These are phyloP conservation scores for Salvia sclarea DNA, from an alignment of 305 asterid genomes.

Conservation along the genomic window DNA sequence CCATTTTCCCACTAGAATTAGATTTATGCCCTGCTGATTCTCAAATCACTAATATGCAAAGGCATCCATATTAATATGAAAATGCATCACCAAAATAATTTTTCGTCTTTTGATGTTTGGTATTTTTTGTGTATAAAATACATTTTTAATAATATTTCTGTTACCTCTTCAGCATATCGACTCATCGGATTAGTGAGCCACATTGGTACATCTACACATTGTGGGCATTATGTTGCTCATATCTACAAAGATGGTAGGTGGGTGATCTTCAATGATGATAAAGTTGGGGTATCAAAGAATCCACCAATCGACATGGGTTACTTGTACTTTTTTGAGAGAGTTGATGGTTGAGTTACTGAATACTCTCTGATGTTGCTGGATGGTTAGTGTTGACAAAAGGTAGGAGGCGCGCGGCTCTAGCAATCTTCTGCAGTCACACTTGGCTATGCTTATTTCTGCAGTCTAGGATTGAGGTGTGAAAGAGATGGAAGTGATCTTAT, in stretches of 20 bases:
- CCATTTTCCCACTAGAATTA: constrained; percentile 6
- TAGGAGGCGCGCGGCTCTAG: not conserved
- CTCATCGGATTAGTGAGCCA: constrained; percentile 91
- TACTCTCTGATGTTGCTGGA: constrained; percentile 2
- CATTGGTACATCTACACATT: constrained; percentile 96
- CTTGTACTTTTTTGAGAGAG: constrained; percentile 89
- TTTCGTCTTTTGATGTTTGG: not conserved
- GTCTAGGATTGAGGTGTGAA: constrained; percentile 18
- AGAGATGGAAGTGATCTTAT: not conserved
- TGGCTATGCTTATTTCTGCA: constrained; percentile 10
- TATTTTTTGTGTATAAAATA: not conserved
- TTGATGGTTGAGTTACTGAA: constrained; percentile 45
- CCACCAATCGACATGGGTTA: constrained; percentile 96
- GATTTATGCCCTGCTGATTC: constrained; percentile 16
- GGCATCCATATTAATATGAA: not conserved
- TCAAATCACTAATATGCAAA: constrained; percentile 18
- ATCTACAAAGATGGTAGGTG: constrained; percentile 76
- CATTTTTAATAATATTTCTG: not conserved
- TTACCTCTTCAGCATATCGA: constrained; percentile 58
- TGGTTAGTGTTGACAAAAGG: constrained; percentile 6
- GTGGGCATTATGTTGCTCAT: constrained; percentile 94
- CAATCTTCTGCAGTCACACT: constrained; percentile 13
- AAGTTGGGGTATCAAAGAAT: constrained; percentile 79
- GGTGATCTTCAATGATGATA: constrained; percentile 92
- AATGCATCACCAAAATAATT: not conserved